Evolutionary conservation across 2,329 filamentous ascomycete species (phyloP).

Genomic region (Nothophoma quercina): DNA sequence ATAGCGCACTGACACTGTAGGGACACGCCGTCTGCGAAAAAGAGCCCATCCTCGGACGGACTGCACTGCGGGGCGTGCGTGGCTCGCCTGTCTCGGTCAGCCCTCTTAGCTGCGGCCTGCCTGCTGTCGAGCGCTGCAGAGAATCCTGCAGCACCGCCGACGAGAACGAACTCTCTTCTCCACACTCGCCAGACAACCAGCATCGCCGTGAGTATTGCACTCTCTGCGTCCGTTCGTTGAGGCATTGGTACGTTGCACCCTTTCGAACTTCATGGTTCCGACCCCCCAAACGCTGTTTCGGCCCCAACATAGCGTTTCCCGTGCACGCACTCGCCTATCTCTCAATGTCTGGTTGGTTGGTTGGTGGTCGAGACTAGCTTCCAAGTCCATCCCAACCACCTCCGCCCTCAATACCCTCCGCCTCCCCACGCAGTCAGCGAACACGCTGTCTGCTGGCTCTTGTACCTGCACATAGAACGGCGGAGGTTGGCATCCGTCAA

Average conservation of each 20-base stretch:
- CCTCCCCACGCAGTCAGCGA: conserved; percentile 43
- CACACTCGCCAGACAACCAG: conserved; percentile 30
- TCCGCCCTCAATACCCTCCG: conserved; percentile 48
- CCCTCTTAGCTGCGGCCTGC: conserved; percentile 52
- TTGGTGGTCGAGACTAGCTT: conserved; percentile 40
- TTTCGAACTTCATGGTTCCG: not conserved
- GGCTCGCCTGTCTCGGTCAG: conserved; percentile 49
- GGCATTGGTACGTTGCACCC: conserved; percentile 32
- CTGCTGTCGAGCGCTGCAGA: conserved; percentile 48
- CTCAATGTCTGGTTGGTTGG: conserved; percentile 42
- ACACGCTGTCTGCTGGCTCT: conserved; percentile 33
- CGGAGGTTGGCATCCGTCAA: conserved; percentile 21
- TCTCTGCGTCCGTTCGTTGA: conserved; percentile 35
- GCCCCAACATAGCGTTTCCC: conserved; percentile 42
- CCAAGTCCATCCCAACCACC: conserved; percentile 52
- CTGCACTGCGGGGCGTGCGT: conserved; percentile 44
- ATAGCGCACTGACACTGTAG: conserved; percentile 37
- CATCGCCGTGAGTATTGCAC: conserved; percentile 21
- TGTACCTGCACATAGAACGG: conserved; percentile 33
- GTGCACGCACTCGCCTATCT: conserved; percentile 49
- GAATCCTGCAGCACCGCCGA: conserved; percentile 49
- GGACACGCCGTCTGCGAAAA: conserved; percentile 38
- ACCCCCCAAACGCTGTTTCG: conserved; percentile 20
- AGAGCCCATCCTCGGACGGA: conserved; percentile 35
- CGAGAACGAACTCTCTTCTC: conserved; percentile 43